phyloP scores from a whole-genome alignment of 129 eudicot genomes.

The Silybum marianum region DNA sequence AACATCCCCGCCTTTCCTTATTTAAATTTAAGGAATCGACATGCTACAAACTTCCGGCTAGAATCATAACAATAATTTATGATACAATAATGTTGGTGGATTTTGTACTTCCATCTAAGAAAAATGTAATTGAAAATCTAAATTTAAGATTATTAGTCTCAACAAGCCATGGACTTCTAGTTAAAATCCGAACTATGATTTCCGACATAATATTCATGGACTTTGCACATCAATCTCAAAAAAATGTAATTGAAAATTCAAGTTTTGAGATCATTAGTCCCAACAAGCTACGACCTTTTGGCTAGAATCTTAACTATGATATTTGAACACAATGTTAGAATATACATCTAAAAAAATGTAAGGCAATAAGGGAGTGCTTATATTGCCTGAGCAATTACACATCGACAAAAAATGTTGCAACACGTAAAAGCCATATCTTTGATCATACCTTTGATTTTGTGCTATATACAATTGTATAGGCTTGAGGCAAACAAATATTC shows the following conservation, averaged over 20 bases:
- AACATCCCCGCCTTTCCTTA: too few relatives aligned
- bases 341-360: neutral
- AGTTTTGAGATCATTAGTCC: neutral
- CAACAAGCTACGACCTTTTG: neutral
- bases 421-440: conserved; percentile 2
- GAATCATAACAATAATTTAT: neutral
- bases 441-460: conserved; percentile 18
- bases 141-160: neutral
- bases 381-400: neutral
- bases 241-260: neutral
- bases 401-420: conserved; percentile 15
- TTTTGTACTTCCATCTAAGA: too few relatives aligned
- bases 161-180: neutral
- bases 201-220: too few relatives aligned
- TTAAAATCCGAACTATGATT: neutral
- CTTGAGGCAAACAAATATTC: neutral
- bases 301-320: neutral
- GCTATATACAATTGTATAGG: neutral
- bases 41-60: neutral
- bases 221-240: neutral
- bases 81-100: neutral
- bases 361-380: neutral
- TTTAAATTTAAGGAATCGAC: too few relatives aligned
- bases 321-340: neutral
- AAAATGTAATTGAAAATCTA: too few relatives aligned